Conservation (phyloP, 805 yeast species). For the Yarrowia keelungensis region DNA sequence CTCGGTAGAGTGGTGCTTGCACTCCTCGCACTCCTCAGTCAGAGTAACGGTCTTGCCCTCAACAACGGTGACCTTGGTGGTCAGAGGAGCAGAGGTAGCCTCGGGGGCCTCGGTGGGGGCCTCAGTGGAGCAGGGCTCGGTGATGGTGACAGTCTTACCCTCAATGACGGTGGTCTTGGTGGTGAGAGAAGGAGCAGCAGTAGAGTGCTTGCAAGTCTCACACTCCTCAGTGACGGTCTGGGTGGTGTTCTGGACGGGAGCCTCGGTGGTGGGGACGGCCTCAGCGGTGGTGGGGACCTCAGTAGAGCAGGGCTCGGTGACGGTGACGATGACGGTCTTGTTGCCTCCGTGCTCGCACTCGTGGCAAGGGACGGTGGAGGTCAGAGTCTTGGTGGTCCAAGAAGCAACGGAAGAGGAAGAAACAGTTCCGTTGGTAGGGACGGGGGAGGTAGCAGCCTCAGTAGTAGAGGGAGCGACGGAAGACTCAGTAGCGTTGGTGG, state of each 20-base stretch:
- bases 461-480: conserved; percentile 32
- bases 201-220: conserved; percentile 38
- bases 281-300: conserved; percentile 73
- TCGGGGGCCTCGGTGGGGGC: conserved; percentile 41
- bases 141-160: conserved; percentile 27
- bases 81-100: conserved; percentile 42
- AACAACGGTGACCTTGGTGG: conserved; percentile 56
- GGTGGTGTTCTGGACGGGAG: conserved; percentile 17
- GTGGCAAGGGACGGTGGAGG: conserved; percentile 42
- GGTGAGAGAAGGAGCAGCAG: conserved; percentile 60
- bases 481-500: conserved; percentile 42
- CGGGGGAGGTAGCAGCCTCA: conserved; percentile 40
- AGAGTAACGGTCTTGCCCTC: conserved; percentile 28
- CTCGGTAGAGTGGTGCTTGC: conserved; percentile 41
- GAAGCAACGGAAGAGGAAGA: conserved; percentile 35
- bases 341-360: conserved; percentile 44
- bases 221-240: conserved; percentile 56
- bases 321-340: conserved; percentile 34
- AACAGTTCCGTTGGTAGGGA: conserved; percentile 37
- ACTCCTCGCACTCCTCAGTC: conserved; percentile 56
- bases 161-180: conserved; percentile 38
- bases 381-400: conserved; percentile 40
- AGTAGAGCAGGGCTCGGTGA: conserved; percentile 42
- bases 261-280: conserved; percentile 63
- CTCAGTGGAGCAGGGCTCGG: conserved; percentile 40